Evolutionary conservation across 805 yeast genomes (phyloP), one percentile per base, ranked within the genome.

Genomic region (Naumovozyma baii): DNA sequence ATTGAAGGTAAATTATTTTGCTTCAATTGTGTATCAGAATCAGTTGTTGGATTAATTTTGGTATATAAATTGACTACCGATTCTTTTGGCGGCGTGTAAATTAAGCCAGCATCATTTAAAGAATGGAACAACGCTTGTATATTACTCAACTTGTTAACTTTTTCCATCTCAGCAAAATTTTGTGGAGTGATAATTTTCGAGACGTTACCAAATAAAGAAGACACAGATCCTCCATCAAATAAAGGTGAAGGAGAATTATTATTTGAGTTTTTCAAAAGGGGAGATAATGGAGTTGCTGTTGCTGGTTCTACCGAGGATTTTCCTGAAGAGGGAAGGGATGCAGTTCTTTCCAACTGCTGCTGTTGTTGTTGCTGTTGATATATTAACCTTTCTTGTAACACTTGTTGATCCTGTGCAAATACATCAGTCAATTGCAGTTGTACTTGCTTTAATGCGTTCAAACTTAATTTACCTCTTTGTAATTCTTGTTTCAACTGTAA

Each of bases 341-440:
- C 36, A 48, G 51, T 33, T 31, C 45, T 48, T 22, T 22, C 10
- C 26, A 45, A 46, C 31, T 62, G 61, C 48, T 57, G 51, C 17
- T 51, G 47, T 33, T 45, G 48, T 34, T 54, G 55, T 22, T 45
- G 47, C 38, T 61, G 61, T 28, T 53, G 56, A 34, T 58, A 56
- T 39, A 46, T 45, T 22, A 45, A 41, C 14, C 41, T 42, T 28
- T 54, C 54, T 40, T 56, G 57, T 41, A 53, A 49, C 20, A 51
- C 47, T 49, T 51, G 60, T 35, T 59, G 62, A 36, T 55, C 60
- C 38, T 67, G 69, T 10, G 70, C 65, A 38, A 62, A 60, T 40
- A 54, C 59, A 52, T 50, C 66, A 52, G 61, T 61, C 22, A 67
- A 48, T 44, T 65, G 69, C 49, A 45, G 61, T 67, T 64, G 70